Evolutionary conservation across 441 rosid genomes (phyloP), one percentile per base, ranked within the genome.

Genomic region (Theobroma grandiflorum): DNA sequence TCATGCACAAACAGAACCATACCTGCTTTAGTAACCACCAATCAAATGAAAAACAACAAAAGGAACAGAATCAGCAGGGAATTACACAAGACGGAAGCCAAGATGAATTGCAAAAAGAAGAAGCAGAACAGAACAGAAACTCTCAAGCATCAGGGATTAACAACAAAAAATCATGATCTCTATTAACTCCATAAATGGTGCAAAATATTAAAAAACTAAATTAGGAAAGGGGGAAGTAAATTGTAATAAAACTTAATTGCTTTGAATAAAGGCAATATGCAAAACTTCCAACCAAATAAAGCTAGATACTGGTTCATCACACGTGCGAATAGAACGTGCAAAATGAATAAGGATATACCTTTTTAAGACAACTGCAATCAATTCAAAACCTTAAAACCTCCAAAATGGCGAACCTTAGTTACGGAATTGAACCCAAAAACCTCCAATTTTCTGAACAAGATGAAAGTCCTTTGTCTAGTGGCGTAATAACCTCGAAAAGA

Each of bases 311-410:
- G 11, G 22, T 9, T 20, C 77, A 58, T 37, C 47, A 53, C 33
- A 52, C 76, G 49, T 18, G 62, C 5, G 18, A 1, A 55, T 15
- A 47, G 42, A 40, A 70, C 42, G 75, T 50, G 75, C 3, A 14
- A 4, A 42, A 40, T 42, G 3, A 14, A 72, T 33, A 59, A 42
- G 38, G 65, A 22, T 47, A 74, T 59, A 74, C 78, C 78, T 74
- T 42, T 14, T 74, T 59, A 59, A 59, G 42, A 43, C 68, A 49
- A 43, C 67, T 4, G 68, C 42, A 38, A 77, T 26, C 40, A 40
- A 9, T 73, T 55, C 50, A 73, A 11, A 61, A 35, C 22, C 62
- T 72, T 35, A 16, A 71, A 57, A 16, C 68, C 58, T 42, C 16
- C 38, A 49, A 65, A 79, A 47, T 33, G 16, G 43, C 42, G 45